Evolutionary conservation across 805 yeast species (phyloP).

Genomic region (Kregervanrija delftensis): DNA sequence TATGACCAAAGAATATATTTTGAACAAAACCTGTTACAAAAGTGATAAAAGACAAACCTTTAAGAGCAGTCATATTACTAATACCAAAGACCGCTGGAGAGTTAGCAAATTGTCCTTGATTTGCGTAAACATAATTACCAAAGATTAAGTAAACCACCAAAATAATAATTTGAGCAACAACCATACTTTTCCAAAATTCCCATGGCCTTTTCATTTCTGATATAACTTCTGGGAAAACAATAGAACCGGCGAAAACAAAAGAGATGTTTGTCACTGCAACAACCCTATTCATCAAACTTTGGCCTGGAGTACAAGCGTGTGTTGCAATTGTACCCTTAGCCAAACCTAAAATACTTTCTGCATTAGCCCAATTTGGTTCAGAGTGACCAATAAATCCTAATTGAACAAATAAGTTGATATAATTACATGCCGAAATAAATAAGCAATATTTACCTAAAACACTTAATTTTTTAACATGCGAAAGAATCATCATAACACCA

Average conservation of each 20-base stretch:
- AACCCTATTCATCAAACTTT: constrained; percentile 23
- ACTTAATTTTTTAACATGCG: constrained; percentile 34
- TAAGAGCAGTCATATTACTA: constrained; percentile 20
- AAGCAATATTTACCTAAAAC: constrained; percentile 25
- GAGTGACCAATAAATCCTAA: constrained; percentile 8
- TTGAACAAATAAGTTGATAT: constrained; percentile 13
- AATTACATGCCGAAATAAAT: constrained; percentile 13
- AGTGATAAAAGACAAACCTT: constrained; percentile 32
- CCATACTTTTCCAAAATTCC: constrained; percentile 44
- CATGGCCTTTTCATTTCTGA: constrained; percentile 42
- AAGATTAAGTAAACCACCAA: constrained; percentile 32
- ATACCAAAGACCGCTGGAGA: constrained; percentile 41
- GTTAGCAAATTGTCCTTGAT: constrained; percentile 38
- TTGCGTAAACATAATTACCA: constrained; percentile 36
- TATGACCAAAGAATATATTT: constrained; percentile 39
- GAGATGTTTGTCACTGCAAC: constrained; percentile 38
- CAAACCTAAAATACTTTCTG: constrained; percentile 13
- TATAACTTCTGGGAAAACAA: constrained; percentile 40
- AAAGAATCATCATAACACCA: constrained; percentile 32
- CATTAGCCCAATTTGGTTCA: constrained; percentile 19
- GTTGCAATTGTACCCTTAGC: constrained; percentile 16
- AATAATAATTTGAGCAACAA: constrained; percentile 34
- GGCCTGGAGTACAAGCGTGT: constrained; percentile 10
- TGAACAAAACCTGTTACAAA: constrained; percentile 36
- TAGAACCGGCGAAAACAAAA: constrained; percentile 46